Conservation (phyloP, 2,329 filamentous ascomycete genomes). For the Aspergillus persii region DNA sequence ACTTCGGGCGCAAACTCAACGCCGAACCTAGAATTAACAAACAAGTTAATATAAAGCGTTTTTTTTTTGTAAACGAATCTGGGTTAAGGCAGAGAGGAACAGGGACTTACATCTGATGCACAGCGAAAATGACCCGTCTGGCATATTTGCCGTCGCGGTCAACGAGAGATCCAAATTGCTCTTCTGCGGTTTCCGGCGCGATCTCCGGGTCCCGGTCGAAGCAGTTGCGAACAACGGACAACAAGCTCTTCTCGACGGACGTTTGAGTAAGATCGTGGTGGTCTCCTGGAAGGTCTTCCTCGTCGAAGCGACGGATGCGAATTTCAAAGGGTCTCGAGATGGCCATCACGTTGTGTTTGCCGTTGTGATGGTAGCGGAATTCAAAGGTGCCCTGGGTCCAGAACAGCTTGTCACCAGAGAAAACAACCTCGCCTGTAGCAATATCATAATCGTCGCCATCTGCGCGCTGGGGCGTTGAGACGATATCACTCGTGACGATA, state of each 20-base stretch:
- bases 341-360: conserved; percentile 88
- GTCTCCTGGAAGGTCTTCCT: conserved; percentile 55
- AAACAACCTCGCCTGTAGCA: conserved; percentile 77
- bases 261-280: conserved; percentile 61
- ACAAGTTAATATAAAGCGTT: not conserved
- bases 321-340: conserved; percentile 94
- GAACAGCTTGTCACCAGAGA: conserved; percentile 90
- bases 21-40: conserved; percentile 58
- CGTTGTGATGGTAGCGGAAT: conserved; percentile 93
- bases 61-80: too few relatives aligned
- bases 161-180: conserved; percentile 79
- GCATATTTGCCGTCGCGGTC: conserved; percentile 88
- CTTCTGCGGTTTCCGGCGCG: conserved; percentile 74
- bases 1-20: conserved; percentile 93
- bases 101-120: conserved; percentile 75
- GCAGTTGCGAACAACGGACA: conserved; percentile 86
- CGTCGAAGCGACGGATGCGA: conserved; percentile 75
- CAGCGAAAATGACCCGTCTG: conserved; percentile 85
- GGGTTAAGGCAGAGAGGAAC: not conserved
- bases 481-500: conserved; percentile 67
- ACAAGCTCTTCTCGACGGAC: conserved; percentile 71
- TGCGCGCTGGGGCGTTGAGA: conserved; percentile 47
- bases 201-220: conserved; percentile 90
- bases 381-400: conserved; percentile 97
- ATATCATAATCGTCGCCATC: conserved; percentile 56